Base-by-base conservation (phyloP, 768 basidiomycete genomes). In the Mycena rosella region DNA sequence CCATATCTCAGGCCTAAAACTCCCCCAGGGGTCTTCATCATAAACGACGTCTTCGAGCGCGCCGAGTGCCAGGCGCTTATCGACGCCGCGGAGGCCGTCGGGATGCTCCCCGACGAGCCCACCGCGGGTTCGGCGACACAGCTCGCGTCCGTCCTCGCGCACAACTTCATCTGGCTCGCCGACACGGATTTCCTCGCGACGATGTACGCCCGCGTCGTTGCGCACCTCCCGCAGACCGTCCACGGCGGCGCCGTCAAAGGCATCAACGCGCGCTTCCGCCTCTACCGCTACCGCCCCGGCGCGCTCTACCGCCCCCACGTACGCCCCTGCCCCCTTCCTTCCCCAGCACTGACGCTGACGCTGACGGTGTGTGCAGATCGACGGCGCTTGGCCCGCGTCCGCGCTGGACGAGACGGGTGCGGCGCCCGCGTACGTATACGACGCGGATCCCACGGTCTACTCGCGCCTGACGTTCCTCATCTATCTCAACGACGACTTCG, bases 151-250 rank as follows among this genome's bases (percentile, higher is more conserved):
- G 82, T 85, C 6, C 78, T 85, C 0, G 84, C 85, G 0, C 83
- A 85, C 67, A 87, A 87, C 73, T 76, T 88, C 55, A 82, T 86
- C 63, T 88, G 87, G 87, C 78, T 88, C 20, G 84, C 87, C 0
- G 86, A 88, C 71, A 60, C 73, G 9, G 66, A 67, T 18, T 86
- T 88, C 72, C 75, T 84, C 36, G 69, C 73, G 0, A 77, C 77
- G 24, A 75, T 88, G 57, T 86, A 81, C 67, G 62, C 72, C 29
- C 76, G 84, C n/a, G 80, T 87, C 26, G 73, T 78, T n/a, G 79
- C 79, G 34, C 76, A 82, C 57, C 72, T 86, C 8, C 84, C 85
- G 14, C 80, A 78, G 42, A 75, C 68, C 0, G 80, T 86, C 26
- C 73, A 79, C 40, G 80, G 82, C 15, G 85, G 85, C 0, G 76